Conservation (phyloP, 257 asterid genomes). For the Rehmannia glutinosa region DNA sequence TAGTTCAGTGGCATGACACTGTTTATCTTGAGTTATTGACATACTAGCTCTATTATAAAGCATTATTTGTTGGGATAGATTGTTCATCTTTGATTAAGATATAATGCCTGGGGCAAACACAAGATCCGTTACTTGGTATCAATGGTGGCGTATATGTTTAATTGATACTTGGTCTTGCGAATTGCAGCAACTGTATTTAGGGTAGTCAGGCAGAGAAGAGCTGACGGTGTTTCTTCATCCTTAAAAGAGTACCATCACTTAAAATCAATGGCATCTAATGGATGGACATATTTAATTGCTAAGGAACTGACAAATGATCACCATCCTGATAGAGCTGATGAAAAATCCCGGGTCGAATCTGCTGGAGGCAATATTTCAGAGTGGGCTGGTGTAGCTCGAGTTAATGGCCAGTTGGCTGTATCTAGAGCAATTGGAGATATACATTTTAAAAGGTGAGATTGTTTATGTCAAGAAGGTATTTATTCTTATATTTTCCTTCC, state of each 20-base stretch:
- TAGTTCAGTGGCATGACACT: conserved; percentile 4
- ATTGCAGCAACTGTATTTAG: conserved; percentile 77
- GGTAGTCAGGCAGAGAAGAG: conserved; percentile 58
- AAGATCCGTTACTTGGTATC: not conserved
- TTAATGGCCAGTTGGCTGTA: conserved; percentile 92
- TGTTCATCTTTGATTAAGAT: not conserved
- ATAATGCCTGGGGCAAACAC: not conserved
- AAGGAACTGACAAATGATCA: conserved; percentile 92
- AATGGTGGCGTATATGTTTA: not conserved
- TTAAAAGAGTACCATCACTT: conserved; percentile 52
- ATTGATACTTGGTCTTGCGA: conserved; percentile 24
- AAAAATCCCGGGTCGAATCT: conserved; percentile 77
- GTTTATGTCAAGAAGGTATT: conserved; percentile 6
- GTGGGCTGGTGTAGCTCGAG: conserved; percentile 95
- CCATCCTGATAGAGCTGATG: conserved; percentile 96
- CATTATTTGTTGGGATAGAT: conserved; percentile 1
- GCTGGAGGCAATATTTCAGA: conserved; percentile 87
- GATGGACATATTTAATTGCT: conserved; percentile 63
- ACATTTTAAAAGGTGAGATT: conserved; percentile 59
- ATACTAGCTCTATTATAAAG: not conserved
- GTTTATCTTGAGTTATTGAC: not conserved
- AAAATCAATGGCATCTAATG: conserved; percentile 63
- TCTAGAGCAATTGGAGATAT: conserved; percentile 93
- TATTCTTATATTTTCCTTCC: not conserved
- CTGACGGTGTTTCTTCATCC: conserved; percentile 41